A percentile compares a stretch with the other conserved stretches of the same genome.
These are phyloP conservation scores for Tuber indicum DNA, from an alignment of 495 filamentous ascomycete species.

Conservation along the genomic window DNA sequence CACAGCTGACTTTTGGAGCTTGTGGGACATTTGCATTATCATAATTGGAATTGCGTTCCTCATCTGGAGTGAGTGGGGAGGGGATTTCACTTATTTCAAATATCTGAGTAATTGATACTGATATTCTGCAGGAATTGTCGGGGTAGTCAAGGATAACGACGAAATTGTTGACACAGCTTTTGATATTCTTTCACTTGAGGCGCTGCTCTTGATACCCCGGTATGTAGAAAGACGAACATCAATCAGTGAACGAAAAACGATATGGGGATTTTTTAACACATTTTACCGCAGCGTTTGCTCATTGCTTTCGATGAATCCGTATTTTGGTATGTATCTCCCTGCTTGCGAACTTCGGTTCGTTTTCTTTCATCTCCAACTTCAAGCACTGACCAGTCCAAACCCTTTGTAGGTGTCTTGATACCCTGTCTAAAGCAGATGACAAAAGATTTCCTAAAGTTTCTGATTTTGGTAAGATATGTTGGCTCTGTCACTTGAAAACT, in stretches of 20 bases:
- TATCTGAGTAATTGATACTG: slow-evolving; percentile 5
- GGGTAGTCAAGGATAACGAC: slow-evolving; percentile 56
- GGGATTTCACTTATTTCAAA: slow-evolving; percentile 4
- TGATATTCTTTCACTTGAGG: slow-evolving; percentile 81
- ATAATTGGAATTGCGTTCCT: slow-evolving; percentile 68
- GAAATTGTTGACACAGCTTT: slow-evolving; percentile 70
- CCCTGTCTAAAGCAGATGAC: slow-evolving; percentile 90
- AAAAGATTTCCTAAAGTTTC: slow-evolving; percentile 86
- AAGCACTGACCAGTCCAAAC: background rate
- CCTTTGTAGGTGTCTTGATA: slow-evolving; percentile 49
- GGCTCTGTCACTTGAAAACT: slow-evolving; percentile 13
- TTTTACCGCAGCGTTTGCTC: slow-evolving; percentile 61
- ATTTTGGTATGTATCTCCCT: slow-evolving; percentile 63
- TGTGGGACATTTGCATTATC: slow-evolving; percentile 84
- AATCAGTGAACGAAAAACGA: slow-evolving; percentile 10
- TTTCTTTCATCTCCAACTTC: background rate
- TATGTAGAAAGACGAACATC: slow-evolving; percentile 27
- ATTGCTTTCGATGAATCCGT: slow-evolving; percentile 78
- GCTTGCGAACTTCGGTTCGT: background rate
- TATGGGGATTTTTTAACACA: slow-evolving; percentile 1
- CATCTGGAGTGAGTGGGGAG: slow-evolving; percentile 57
- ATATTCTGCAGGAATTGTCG: slow-evolving; percentile 57
- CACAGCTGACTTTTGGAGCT: slow-evolving; percentile 79
- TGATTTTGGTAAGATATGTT: slow-evolving; percentile 55
- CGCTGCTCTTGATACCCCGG: slow-evolving; percentile 81